Evolutionary conservation across 2,329 filamentous ascomycete genomes (phyloP), one percentile per base, ranked within the genome.

Genomic region (Zelopaecilomyces penicillatus): DNA sequence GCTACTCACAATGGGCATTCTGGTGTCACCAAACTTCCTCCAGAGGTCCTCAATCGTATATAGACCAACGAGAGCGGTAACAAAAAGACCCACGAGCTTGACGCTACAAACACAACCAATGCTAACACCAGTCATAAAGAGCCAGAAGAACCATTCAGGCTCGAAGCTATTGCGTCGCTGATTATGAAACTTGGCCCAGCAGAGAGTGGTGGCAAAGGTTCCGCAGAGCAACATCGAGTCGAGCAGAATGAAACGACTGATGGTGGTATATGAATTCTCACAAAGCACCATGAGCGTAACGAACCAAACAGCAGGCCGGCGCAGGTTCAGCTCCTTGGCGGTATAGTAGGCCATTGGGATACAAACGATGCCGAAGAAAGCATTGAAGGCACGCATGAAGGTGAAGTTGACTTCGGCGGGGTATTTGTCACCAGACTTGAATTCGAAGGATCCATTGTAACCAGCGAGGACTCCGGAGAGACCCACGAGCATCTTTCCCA

Each of bases 171-270:
- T 78, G 61, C 85, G 75, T 59, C 89, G 87, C 56, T 93, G 79
- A 59, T 85, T 83, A 68, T 98, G 93, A 68, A 98, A 97, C 65
- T 89, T 93, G 59, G 89, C 83, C 89, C 91, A 98, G 77, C 91
- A 97, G 57, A 97, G 81, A 50, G 94, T 86, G 5, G 93, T 98
- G 11, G 89, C 90, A 56, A 97, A 93, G n/a, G 94, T 98, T 62
- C 95, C 96, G 71, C 90, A 97, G 34, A 98, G 78, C 42, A 98
- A 79, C 93, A 98, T 98, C 1, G 93, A 97, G 67, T 98, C 93
- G 57, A 98, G 82, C 27, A 98, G 82, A 58, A 98, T 97, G 64
- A 98, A 98, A 49, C 93, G 82, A 68, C 90, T 96, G 67, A 98
- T 98, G 30, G 94, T 97, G 40, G 93, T 95, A 71, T 97, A 98